Percentiles rank a stretch among this genome's conserved stretches.
phyloP scores from a whole-genome alignment of 768 basidiomycete species.

The Termitomyces sp. region DNA sequence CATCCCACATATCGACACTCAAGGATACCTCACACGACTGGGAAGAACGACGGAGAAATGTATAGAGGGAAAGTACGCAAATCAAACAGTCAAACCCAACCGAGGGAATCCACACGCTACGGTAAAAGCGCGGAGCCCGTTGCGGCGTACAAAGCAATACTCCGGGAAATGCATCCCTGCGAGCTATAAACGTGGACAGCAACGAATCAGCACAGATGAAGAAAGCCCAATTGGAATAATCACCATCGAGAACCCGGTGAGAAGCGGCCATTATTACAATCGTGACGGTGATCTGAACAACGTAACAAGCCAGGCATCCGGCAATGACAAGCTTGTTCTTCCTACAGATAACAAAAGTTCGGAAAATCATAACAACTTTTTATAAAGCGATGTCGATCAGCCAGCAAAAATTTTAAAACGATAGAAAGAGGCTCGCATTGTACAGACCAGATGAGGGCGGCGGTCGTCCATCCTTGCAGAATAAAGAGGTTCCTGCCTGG shows the following conservation, averaged over 20 bases:
- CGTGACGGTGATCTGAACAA: slow-evolving; percentile 14
- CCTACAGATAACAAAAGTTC: slow-evolving; percentile 20
- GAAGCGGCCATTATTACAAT: slow-evolving; percentile 11
- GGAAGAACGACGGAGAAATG: slow-evolving; percentile 11
- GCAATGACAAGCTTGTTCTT: slow-evolving; percentile 10
- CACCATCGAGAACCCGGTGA: slow-evolving; percentile 12
- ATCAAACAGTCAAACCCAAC: slow-evolving; percentile 18
- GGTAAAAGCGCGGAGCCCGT: slow-evolving; percentile 13
- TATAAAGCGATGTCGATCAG: background rate
- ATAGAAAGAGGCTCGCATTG: slow-evolving; percentile 17
- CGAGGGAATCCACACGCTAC: slow-evolving; percentile 20
- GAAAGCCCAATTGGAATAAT: background rate
- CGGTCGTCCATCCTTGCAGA: slow-evolving; percentile 16
- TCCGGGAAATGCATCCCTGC: slow-evolving; percentile 7
- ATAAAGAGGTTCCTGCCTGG: slow-evolving; percentile 17
- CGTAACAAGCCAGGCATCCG: slow-evolving; percentile 9
- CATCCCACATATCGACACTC: slow-evolving; percentile 13
- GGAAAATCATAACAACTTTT: slow-evolving; percentile 19
- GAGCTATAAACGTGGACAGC: slow-evolving; percentile 5
- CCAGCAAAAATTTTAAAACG: background rate
- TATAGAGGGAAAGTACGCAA: slow-evolving; percentile 14
- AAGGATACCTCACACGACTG: background rate
- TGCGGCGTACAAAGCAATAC: slow-evolving; percentile 14
- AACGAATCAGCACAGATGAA: background rate
- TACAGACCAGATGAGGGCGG: slow-evolving; percentile 20